A percentile compares a stretch with the other conserved stretches of the same genome.
These are phyloP conservation scores for Hymenoscyphus repandus DNA, from an alignment of 2,329 filamentous ascomycete species.

Conservation along the genomic window DNA sequence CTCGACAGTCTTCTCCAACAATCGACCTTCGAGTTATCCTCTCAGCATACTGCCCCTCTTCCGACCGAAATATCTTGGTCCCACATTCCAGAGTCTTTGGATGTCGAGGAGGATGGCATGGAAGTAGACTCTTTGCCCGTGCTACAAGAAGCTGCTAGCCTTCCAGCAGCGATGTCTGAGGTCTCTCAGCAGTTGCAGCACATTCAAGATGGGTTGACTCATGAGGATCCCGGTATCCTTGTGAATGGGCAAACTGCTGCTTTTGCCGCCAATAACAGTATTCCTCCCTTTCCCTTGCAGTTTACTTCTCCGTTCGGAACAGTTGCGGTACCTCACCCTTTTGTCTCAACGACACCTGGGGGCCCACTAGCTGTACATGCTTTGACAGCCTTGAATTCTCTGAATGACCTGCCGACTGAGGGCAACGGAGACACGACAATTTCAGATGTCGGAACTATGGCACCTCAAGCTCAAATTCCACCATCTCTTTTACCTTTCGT, in stretches of 20 bases:
- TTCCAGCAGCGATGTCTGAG: conserved; percentile 26
- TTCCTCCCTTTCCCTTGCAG: conserved; percentile 22
- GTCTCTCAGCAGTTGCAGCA: conserved; percentile 29
- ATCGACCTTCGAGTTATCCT: not conserved
- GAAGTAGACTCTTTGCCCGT: not conserved
- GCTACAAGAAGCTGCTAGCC: conserved; percentile 6
- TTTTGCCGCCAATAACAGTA: conserved; percentile 24
- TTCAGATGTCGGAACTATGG: not conserved
- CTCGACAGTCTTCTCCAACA: conserved; percentile 4
- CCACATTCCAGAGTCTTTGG: no score
- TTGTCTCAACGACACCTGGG: not conserved
- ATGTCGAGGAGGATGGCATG: conserved; percentile 2
- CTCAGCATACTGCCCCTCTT: not conserved
- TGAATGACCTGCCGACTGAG: not conserved
- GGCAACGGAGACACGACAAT: not conserved
- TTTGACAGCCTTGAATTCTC: not conserved
- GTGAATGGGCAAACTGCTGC: conserved; percentile 17
- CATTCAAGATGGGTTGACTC: conserved; percentile 28
- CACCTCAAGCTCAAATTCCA: not conserved
- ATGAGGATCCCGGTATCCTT: conserved; percentile 17
- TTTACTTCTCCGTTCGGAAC: conserved; percentile 3
- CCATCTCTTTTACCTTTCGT: conserved; percentile 7
- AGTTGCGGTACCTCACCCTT: not conserved
- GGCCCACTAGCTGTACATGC: conserved; percentile 2
- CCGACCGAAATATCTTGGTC: not conserved